Evolutionary conservation across 768 basidiomycete genomes (phyloP).

Genomic region (Podaxis sp.): DNA sequence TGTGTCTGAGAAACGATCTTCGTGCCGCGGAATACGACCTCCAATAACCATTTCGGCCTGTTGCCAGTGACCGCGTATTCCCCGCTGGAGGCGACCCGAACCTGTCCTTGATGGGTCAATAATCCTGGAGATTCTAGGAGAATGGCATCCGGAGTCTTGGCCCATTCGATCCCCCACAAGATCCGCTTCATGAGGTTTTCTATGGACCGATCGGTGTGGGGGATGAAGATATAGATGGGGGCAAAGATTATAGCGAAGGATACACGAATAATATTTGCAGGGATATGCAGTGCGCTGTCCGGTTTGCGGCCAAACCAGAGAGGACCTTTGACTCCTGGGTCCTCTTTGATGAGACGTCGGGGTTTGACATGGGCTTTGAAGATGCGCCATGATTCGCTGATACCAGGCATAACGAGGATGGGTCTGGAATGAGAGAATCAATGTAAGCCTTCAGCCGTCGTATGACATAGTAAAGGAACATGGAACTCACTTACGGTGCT

Average conservation of each 20-base stretch:
- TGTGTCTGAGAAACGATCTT: neutral
- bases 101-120: neutral
- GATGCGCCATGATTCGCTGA: neutral
- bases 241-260: slow-evolving; percentile 1
- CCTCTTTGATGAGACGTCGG: slow-evolving; percentile 6
- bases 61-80: slow-evolving; percentile 9
- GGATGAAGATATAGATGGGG: slow-evolving; percentile 1
- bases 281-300: neutral
- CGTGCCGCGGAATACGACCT: neutral
- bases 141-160: slow-evolving; percentile 9
- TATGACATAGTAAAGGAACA: too few species aligned
- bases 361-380: neutral
- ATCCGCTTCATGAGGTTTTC: neutral
- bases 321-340: slow-evolving; percentile 8
- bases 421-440: neutral
- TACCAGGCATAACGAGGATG: neutral
- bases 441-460: neutral
- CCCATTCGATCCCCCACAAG: slow-evolving; percentile 12
- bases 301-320: slow-evolving; percentile 11
- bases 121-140: slow-evolving; percentile 3
- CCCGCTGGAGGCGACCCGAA: neutral
- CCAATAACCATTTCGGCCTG: slow-evolving; percentile 4
- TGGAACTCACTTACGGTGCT: neutral
- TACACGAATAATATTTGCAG: neutral
- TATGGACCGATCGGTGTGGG: neutral